Base-by-base conservation (phyloP, 2,329 filamentous ascomycete genomes). In the Thielaviopsis punctulata region DNA sequence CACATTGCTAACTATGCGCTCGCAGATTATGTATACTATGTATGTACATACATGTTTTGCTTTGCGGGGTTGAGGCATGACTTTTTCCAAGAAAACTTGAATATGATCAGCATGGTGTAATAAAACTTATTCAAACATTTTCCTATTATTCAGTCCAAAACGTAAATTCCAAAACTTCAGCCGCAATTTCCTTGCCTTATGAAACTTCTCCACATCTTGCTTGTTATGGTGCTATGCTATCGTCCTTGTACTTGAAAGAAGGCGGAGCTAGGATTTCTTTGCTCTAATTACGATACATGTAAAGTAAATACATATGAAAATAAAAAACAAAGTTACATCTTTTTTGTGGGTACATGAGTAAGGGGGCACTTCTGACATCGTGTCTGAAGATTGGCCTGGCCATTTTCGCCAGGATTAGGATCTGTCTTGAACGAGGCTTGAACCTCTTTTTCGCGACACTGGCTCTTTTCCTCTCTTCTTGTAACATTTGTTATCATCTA, bases 271-370 rank as follows among this genome's bases (percentile, higher is more conserved):
- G 30, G 30, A 41, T 41, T 41, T 9, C 36, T 41, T n/a, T 15
- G n/a, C n/a, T n/a, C n/a, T n/a, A n/a, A n/a, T n/a, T n/a, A 36
- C 30, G 6, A 27, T 27, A 27, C 25, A 6, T 27, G 10, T 6
- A 27, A 19, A 41, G 19, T 10, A 41, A 41, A 41, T 41, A 19
- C n/a, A 19, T 41, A 18, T 41, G n/a, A 4, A 41, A 41, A 2
- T 47, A 30, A 27, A 46, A 27, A 21, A 15, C 19, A 46, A 27
- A 21, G 19, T 15, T 6, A 30, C 27, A 55, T 46, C 53, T 41
- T 22, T 55, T 52, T 51, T 52, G 53, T 55, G 53, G 53, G 47
- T 49, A 47, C 44, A n/a, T 13, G 22, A 54, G 52, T 55, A 52
- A 52, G 50, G 52, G 52, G 53, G 41, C 44, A 22, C 52, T 55